Conservation (phyloP, 805 yeast genomes). For the Gaillardinia entomophila region DNA sequence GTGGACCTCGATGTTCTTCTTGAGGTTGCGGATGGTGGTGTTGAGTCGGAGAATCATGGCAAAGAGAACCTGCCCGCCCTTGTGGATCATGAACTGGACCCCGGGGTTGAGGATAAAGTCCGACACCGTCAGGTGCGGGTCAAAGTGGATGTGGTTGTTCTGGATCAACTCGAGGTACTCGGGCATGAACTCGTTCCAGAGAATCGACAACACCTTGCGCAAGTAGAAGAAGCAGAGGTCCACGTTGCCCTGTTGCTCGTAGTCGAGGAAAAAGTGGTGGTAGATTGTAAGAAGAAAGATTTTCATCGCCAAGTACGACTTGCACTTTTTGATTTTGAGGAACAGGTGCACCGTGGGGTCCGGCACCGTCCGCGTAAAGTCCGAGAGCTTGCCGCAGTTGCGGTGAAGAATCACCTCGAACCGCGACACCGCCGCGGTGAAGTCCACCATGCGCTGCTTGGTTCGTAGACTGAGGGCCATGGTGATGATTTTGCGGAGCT, state of each 20-base stretch:
- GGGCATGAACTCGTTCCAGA: constrained; percentile 25
- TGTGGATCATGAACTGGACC: constrained; percentile 28
- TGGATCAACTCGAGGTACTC: constrained; percentile 23
- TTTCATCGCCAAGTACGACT: constrained; percentile 11
- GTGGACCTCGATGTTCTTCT: constrained; percentile 13
- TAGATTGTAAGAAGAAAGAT: constrained; percentile 19
- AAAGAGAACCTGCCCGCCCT: constrained; percentile 20
- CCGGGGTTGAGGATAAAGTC: constrained; percentile 39
- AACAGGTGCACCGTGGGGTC: constrained; percentile 2
- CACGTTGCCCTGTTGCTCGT: constrained; percentile 22
- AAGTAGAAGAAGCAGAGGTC: constrained; percentile 29
- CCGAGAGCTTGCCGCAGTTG: background rate
- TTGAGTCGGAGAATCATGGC: constrained; percentile 19
- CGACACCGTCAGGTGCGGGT: constrained; percentile 22
- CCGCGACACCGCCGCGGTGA: constrained; percentile 7
- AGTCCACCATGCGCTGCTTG: constrained; percentile 10
- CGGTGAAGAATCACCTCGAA: constrained; percentile 1
- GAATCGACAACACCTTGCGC: constrained; percentile 19
- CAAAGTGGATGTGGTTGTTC: constrained; percentile 32
- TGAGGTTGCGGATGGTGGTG: constrained; percentile 15
- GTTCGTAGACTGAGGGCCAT: constrained; percentile 13
- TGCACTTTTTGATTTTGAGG: constrained; percentile 9
- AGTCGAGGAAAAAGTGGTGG: constrained; percentile 34
- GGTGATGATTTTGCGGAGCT: constrained; percentile 20
- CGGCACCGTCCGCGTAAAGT: constrained; percentile 1